A percentile compares a stretch with the other conserved stretches of the same genome.
Conservation (phyloP, 345 rosid genomes). For the Eucalyptus pauciflora region DNA sequence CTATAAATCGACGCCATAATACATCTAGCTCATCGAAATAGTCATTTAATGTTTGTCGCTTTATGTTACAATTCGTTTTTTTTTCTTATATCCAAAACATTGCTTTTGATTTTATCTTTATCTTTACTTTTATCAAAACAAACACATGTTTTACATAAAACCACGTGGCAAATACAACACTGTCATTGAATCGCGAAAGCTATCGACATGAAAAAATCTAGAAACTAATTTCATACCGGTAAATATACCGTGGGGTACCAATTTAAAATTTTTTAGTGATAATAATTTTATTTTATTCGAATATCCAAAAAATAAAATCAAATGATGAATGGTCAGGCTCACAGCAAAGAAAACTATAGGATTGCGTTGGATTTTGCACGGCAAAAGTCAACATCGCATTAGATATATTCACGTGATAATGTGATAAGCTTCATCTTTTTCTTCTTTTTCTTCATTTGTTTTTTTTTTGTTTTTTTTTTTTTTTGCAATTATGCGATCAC, state of each 20-base stretch:
- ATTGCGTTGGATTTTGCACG: not conserved
- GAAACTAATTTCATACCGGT: fast-evolving
- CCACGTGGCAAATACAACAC: not conserved
- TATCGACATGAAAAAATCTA: not conserved
- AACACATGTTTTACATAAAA: not conserved
- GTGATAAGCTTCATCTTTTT: not conserved
- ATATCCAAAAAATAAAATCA: not conserved
- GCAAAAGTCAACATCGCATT: not conserved
- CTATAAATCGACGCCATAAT: not conserved
- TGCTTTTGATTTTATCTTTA: not conserved
- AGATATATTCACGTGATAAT: not conserved
- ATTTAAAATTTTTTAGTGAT: not conserved
- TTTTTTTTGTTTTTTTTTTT: no score
- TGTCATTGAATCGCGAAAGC: fast-evolving
- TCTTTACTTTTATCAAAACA: not conserved
- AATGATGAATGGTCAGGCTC: not conserved
- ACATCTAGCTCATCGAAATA: not conserved
- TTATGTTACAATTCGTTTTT: not conserved
- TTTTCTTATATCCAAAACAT: not conserved
- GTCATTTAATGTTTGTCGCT: not conserved
- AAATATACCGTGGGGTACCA: not conserved
- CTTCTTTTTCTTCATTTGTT: no score
- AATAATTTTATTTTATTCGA: not conserved
- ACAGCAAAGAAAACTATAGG: not conserved
- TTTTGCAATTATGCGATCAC: not conserved